Base-by-base conservation (phyloP, 257 asterid genomes). In the Solanum ahanhuiri region DNA sequence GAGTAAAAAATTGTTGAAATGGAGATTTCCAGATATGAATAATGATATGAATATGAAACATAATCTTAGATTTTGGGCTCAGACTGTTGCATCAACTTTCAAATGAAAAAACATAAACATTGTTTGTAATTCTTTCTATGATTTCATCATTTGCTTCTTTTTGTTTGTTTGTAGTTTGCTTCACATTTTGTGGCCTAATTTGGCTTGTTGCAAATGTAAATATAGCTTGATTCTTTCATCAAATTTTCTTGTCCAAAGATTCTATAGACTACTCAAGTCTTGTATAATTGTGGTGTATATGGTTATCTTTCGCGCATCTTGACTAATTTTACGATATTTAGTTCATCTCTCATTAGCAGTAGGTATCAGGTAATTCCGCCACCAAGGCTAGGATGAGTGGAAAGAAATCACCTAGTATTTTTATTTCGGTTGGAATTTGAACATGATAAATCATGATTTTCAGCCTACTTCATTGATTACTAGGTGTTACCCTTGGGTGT, bases 1-100 rank as follows among this genome's bases (percentile, higher is more conserved):
- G 31, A 86, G 63, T 9, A 84, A 82, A 66, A 87, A 88, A 86
- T 57, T 87, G 23, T 77, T 86, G 90, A 81, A 89, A 35, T 93
- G 96, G 99, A 90, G 90, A 73, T 66, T 92, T 45, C 93, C 95
- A 30, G 23, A 75, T 12, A 84, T 76, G 4, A 23, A 66, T 2
- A 90, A 91, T 85, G 95, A 96, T 83, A 77, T 72, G 66, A 91
- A 83, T 37, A 92, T 96, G 91, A 96, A 96, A 76, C 91, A 92
- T 48, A 91, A 91, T 79, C 96, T 96, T 81, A 93, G 88, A 88
- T 91, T 90, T 84, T 96, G 99, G 98, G 99, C 97, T 33, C 98
- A 96, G 12, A 70, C 87, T 9, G 96, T 94, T 71, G 99, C 99
- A 85, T 93, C 98, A 86, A 91, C 94, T 31, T 87, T 92, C 86